Evolutionary conservation across 2,329 filamentous ascomycete species (phyloP).

Genomic region (Tolypocladium nubicola): DNA sequence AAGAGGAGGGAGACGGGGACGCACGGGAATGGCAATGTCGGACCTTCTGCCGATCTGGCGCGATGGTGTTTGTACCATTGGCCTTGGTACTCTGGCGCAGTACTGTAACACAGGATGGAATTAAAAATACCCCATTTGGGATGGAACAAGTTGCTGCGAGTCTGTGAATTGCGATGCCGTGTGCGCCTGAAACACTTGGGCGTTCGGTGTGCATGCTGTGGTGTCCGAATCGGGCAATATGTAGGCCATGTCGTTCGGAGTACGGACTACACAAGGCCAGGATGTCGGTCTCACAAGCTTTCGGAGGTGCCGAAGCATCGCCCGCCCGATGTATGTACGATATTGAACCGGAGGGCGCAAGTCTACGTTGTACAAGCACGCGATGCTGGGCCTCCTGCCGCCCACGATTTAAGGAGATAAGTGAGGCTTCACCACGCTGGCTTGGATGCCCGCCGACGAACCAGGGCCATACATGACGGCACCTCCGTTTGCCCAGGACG

Average conservation of each 20-base stretch:
- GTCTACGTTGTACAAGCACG: neutral
- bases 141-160: neutral
- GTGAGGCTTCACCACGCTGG: neutral
- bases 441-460: neutral
- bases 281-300: neutral
- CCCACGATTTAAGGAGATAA: no score
- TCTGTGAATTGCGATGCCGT: neutral
- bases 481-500: neutral
- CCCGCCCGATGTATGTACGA: no score
- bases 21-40: neutral
- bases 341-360: neutral
- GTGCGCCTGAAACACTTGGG: neutral
- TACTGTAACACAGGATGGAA: neutral
- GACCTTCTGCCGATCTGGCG: neutral
- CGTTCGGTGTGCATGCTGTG: neutral
- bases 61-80: neutral
- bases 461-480: neutral
- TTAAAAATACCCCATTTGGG: neutral
- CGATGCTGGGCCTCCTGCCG: neutral
- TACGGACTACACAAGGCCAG: no score
- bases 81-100: neutral
- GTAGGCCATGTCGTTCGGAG: no score
- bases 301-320: neutral
- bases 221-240: neutral
- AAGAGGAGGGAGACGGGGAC: neutral